Conservation (phyloP, 202 grass and related monocot genomes). For the Cymbopogon flexuosus region DNA sequence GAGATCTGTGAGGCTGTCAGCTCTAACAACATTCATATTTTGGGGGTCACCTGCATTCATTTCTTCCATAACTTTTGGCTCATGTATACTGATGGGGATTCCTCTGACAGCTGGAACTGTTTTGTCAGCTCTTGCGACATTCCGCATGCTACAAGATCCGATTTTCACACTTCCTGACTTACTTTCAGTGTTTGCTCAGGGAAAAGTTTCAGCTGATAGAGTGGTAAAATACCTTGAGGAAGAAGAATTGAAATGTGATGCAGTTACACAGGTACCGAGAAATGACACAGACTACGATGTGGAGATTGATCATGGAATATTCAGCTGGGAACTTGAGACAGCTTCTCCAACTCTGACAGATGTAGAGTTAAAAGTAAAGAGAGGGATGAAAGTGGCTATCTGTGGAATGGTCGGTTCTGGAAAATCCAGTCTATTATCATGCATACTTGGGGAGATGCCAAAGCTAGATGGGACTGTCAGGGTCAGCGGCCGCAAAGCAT, state of each 20-base stretch:
- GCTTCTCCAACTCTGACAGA: slow-evolving; percentile 58
- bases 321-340: slow-evolving; percentile 71
- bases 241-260: slow-evolving; percentile 74
- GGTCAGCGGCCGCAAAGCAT: slow-evolving; percentile 78
- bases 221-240: slow-evolving; percentile 80
- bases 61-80: slow-evolving; percentile 76
- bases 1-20: slow-evolving; percentile 52
- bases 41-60: slow-evolving; percentile 87
- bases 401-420: slow-evolving; percentile 92
- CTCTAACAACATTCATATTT: slow-evolving; percentile 75
- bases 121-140: slow-evolving; percentile 92
- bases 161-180: slow-evolving; percentile 89
- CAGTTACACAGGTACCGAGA: slow-evolving; percentile 55
- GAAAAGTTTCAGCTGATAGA: slow-evolving; percentile 93
- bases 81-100: slow-evolving; percentile 80
- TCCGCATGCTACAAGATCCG: slow-evolving; percentile 90
- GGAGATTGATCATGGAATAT: slow-evolving; percentile 69
- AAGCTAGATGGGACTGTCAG: slow-evolving; percentile 62
- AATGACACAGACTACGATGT: slow-evolving; percentile 50
- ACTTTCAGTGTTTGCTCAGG: slow-evolving; percentile 84
- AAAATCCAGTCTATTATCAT: slow-evolving; percentile 89
- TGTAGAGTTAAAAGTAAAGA: slow-evolving; percentile 64
- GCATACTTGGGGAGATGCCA: slow-evolving; percentile 93
- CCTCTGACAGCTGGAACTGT: slow-evolving; percentile 83
- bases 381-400: slow-evolving; percentile 96